Conservation (phyloP, 2,329 filamentous ascomycete genomes). For the Simplicillium sp. region DNA sequence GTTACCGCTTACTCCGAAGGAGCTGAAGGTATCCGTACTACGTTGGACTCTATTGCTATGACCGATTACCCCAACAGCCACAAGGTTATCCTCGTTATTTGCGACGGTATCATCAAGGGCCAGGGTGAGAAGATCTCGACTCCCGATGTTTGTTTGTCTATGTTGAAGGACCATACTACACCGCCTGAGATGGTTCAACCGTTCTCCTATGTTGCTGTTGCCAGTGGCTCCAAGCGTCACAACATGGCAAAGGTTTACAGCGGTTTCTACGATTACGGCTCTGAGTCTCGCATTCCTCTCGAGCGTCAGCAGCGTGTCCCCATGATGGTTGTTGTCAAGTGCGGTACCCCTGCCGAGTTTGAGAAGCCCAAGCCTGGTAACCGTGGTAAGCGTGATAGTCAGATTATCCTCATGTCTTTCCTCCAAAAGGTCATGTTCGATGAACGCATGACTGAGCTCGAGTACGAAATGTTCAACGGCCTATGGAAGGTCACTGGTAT, state of each 20-base stretch:
- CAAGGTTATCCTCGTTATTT: conserved; percentile 92
- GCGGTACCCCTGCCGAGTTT: conserved; percentile 82
- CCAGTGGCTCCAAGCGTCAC: conserved; percentile 91
- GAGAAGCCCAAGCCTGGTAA: conserved; percentile 84
- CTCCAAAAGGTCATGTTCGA: conserved; percentile 99
- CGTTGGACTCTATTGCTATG: conserved; percentile 89
- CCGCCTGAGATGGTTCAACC: conserved; percentile 73
- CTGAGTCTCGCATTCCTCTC: conserved; percentile 63
- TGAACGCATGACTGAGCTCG: conserved; percentile 97
- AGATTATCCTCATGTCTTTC: conserved; percentile 99
- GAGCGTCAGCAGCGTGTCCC: conserved; percentile 95
- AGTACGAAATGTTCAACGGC: conserved; percentile 99
- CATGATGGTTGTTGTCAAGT: conserved; percentile 96
- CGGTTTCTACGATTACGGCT: conserved; percentile 95
- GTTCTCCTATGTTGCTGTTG: conserved; percentile 94
- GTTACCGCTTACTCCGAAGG: conserved; percentile 98
- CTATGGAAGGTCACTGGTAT: conserved; percentile 98
- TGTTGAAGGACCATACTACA: conserved; percentile 89
- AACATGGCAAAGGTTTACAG: conserved; percentile 99
- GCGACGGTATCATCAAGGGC: conserved; percentile 96
- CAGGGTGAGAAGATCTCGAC: conserved; percentile 80
- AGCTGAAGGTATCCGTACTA: conserved; percentile 83
- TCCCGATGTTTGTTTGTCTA: conserved; percentile 78
- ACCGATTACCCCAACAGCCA: conserved; percentile 99
- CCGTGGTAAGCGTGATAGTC: conserved; percentile 95